Evolutionary conservation across 345 rosid genomes (phyloP), one percentile per base, ranked within the genome.

Genomic region (Eutrema heterophyllum): DNA sequence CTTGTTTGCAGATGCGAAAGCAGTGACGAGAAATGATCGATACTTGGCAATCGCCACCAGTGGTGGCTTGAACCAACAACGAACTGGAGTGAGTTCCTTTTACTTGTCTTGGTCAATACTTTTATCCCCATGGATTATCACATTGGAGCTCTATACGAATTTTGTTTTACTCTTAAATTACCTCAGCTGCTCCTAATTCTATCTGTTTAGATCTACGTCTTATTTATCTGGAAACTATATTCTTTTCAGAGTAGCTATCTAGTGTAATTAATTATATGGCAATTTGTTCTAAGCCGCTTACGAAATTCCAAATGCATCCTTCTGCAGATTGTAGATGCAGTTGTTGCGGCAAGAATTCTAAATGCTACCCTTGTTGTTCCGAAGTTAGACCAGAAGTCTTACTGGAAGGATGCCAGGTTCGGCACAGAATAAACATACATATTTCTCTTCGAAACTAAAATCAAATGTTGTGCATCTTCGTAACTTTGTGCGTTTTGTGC

Each of bases 291-390:
- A 16, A 44, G 5, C 30, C 30, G 5, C 30, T 29, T 4, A 29
- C 4, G 10, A 5, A 16, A 6, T 62, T 32, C 18, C 6, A 29
- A 21, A 27, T 67, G 61, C 18, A 30, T 50, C 27, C 11, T 38
- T 36, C 48, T 72, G 48, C 86, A 95, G 99, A 95, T 95, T 66
- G 86, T 89, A 18, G 99, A 95, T 84, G 92, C 99, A 68, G 98
- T 95, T 83, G 99, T 89, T 78, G 99, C 98, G 70, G 97, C 99
- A 15, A 86, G 97, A 6, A 90, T 95, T 80, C 71, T 95, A 51
- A 95, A 95, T 82, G 98, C 94, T 41, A 90, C 99, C 55, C 99
- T 95, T 81, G 96, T 92, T 75, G 89, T 92, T 72, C 99, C 99
- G 1, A 90, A 90, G 85, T 86, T 95, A 70, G 99, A 95, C 82